Conservation (phyloP, 441 rosid genomes). For the Kokia cookei region DNA sequence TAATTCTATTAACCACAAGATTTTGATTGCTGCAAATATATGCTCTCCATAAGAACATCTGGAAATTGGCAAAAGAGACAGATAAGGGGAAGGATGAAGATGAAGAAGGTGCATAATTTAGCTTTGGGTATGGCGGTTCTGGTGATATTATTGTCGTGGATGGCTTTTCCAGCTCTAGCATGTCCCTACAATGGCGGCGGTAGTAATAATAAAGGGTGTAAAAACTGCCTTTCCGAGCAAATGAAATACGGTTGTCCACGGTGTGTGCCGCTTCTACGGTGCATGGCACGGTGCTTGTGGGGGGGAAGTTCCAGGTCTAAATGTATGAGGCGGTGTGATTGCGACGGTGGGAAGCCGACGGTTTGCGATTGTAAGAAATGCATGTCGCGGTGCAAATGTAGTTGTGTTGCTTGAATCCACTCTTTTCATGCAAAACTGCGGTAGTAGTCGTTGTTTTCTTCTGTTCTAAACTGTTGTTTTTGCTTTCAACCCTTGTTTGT, state of each 20-base stretch:
- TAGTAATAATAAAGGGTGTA: slow-evolving; percentile 25
- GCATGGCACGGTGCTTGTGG: slow-evolving; percentile 93
- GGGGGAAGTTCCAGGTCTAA: slow-evolving; percentile 37
- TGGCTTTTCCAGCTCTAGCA: slow-evolving; percentile 12
- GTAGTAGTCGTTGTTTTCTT: background rate
- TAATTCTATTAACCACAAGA: background rate
- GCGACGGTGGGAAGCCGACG: slow-evolving; percentile 39
- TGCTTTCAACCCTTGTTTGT: too few relatives aligned
- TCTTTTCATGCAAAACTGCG: background rate
- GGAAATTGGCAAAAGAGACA: background rate
- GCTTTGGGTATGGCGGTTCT: slow-evolving; percentile 8
- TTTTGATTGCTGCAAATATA: background rate
- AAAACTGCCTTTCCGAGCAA: slow-evolving; percentile 47
- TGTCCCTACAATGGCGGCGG: slow-evolving; percentile 23
- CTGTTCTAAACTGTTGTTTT: background rate
- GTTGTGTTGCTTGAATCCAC: slow-evolving; percentile 28
- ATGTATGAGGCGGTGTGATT: slow-evolving; percentile 48
- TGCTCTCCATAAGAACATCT: background rate
- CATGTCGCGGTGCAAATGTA: slow-evolving; percentile 69
- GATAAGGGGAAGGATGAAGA: slow-evolving; percentile 13
- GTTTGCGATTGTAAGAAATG: slow-evolving; percentile 64
- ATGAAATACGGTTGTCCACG: slow-evolving; percentile 56
- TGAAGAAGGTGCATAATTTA: slow-evolving; percentile 9
- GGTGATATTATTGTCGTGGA: slow-evolving; percentile 4
- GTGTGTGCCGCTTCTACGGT: slow-evolving; percentile 51